phyloP scores from a whole-genome alignment of 148 eudicot species.

The Polygonum aviculare region DNA sequence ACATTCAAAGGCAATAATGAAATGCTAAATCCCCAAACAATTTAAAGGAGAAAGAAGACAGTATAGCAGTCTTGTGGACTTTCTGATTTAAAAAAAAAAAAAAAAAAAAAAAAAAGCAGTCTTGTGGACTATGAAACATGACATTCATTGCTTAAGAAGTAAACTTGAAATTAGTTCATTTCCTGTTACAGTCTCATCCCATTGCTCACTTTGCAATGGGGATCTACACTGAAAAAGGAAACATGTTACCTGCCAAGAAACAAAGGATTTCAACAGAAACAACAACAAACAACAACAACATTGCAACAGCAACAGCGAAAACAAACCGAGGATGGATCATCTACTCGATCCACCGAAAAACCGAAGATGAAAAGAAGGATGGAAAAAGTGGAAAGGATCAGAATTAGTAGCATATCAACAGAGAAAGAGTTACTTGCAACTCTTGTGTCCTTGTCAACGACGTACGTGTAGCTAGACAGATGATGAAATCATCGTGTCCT shows the following conservation, averaged over 20 bases:
- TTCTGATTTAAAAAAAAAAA: no score
- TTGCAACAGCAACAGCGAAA: background rate
- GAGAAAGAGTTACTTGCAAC: background rate
- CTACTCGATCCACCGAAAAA: background rate
- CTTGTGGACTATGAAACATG: background rate
- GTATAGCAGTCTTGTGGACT: background rate
- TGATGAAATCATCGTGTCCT: background rate
- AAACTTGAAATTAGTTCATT: background rate
- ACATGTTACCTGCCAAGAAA: background rate
- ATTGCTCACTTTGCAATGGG: slow-evolving; percentile 3
- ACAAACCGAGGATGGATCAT: background rate
- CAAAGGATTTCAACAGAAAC: background rate
- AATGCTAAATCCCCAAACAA: no score
- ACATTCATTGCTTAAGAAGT: background rate
- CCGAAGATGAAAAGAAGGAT: background rate
- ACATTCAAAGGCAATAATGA: no score
- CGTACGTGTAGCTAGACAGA: background rate
- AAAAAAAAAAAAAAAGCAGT: no score
- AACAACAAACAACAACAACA: background rate
- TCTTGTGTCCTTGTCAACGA: background rate
- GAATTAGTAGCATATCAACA: slow-evolving; percentile 9
- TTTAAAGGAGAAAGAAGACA: background rate
- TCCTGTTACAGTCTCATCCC: slow-evolving; percentile 4
- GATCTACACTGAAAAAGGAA: background rate
- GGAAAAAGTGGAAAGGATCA: background rate